Evolutionary conservation across 345 rosid genomes (phyloP), one percentile per base, ranked within the genome.

Genomic region (Anastatica hierochuntica): DNA sequence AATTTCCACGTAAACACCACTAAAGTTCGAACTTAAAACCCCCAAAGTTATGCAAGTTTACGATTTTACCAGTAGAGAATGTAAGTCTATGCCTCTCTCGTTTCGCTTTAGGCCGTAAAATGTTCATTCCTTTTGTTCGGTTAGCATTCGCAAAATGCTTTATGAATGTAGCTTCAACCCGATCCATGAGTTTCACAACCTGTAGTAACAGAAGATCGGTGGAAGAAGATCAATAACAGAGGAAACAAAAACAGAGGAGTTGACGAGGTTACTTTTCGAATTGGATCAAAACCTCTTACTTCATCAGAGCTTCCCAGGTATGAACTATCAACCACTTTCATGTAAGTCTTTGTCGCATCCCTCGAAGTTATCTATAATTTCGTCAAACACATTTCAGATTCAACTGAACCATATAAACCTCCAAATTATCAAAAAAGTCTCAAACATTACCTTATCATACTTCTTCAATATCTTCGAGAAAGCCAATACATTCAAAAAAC

Each of bases 401-500:
- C 18, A 21, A 2, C 24, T 21, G 5, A 21, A 21, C 2, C 24
- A 21, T 21, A 21, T 21, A 21, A 21, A 21, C 24, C 24, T 21
- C 31, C 31, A 15, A 38, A 12, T 14, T n/a, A n/a, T n/a, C n/a
- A n/a, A 14, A 15, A 50, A 58, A 8, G 17, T 33, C 29, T 16
- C 8, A 15, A 5, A 14, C 23, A 10, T 9, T 66, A 78, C 84
- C 77, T 84, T 78, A 52, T 79, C 88, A 72, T 81, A 81, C 65
- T 80, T 81, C 74, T 84, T 84, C 76, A 84, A 60, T 45, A 84
- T 81, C 64, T 80, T 84, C 0, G 80, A 81, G 41, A 78, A 70
- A 0, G 80, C 88, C 57, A 84, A 54, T 5, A 66, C 65, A 43
- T 84, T 81, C 59, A 74, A 52, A 74, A 79, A 81, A 62, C 80